Percentiles rank a stretch among this genome's conserved stretches.
These are phyloP conservation scores for Neospora caninum DNA, from an alignment of 169 alveolate genomes.

Conservation along the genomic window DNA sequence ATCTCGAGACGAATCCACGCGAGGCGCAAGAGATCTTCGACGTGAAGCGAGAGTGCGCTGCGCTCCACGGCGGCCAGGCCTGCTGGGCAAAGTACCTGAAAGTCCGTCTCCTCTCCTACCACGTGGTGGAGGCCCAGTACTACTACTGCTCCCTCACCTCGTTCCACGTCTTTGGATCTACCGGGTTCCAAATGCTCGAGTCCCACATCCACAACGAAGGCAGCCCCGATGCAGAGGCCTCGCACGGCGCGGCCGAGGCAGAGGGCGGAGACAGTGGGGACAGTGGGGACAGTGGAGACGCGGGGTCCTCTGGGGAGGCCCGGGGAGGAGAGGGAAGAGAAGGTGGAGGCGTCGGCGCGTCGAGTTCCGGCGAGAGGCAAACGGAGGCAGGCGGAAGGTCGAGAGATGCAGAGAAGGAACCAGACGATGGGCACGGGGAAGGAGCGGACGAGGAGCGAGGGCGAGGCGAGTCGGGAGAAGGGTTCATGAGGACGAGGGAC, in stretches of 20 bases:
- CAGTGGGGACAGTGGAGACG: neutral
- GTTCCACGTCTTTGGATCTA: constrained; percentile 81
- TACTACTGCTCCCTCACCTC: constrained; percentile 86
- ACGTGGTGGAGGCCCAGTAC: constrained; percentile 76
- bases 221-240: neutral
- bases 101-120: constrained; percentile 82
- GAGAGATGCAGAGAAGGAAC: neutral
- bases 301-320: neutral
- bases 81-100: constrained; percentile 74
- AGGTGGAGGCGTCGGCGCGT: neutral
- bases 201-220: constrained; percentile 52
- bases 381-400: neutral
- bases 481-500: too few relatives aligned
- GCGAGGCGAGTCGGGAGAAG: too few relatives aligned
- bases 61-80: constrained; percentile 54
- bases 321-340: neutral
- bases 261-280: neutral
- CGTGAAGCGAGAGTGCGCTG: constrained; percentile 75
- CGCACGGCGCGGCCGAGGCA: neutral
- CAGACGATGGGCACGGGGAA: too few relatives aligned
- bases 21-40: constrained; percentile 81
- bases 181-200: constrained; percentile 82
- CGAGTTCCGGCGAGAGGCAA: neutral
- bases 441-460: too few relatives aligned
- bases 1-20: constrained; percentile 77